Evolutionary conservation across 306 rosid genomes (phyloP).

Genomic region (Trifolium pratense): DNA sequence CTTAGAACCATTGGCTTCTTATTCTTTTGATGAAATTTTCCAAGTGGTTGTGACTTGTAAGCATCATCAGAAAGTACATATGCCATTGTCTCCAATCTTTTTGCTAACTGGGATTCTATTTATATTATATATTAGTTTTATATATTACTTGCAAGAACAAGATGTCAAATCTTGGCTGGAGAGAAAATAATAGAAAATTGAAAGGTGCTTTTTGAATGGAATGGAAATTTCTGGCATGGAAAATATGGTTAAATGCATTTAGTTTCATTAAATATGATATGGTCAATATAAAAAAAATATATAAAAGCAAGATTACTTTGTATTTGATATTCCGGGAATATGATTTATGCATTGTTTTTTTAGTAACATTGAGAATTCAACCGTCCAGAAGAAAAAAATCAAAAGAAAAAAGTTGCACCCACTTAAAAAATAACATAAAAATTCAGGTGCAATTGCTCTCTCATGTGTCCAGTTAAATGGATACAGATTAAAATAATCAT

Average conservation of each 20-base stretch:
- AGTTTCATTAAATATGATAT: neutral
- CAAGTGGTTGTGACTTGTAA: conserved; percentile 32
- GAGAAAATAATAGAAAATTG: conserved; percentile 32
- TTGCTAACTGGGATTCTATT: conserved; percentile 48
- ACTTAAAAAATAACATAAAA: no score
- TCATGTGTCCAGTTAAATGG: no score
- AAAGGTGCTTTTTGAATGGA: conserved; percentile 39
- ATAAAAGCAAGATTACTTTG: neutral
- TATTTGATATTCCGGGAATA: neutral
- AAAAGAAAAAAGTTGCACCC: no score
- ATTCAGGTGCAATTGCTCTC: no score
- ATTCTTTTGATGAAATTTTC: conserved; percentile 25
- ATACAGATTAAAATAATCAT: no score
- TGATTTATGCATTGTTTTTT: neutral
- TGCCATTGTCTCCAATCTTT: conserved; percentile 33
- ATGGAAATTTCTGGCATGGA: conserved; percentile 29
- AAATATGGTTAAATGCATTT: conserved; percentile 20
- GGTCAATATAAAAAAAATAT: no score
- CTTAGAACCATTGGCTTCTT: conserved; percentile 32
- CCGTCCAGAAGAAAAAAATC: no score
- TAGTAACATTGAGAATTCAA: no score
- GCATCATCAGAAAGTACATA: conserved; percentile 43
- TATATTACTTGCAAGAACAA: conserved; percentile 44
- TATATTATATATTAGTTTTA: conserved; percentile 22
- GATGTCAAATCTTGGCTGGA: conserved; percentile 48